These are phyloP conservation scores for Cryptococcus sp. DNA, from an alignment of 1,284 basidiomycete species.

Conservation along the genomic window DNA sequence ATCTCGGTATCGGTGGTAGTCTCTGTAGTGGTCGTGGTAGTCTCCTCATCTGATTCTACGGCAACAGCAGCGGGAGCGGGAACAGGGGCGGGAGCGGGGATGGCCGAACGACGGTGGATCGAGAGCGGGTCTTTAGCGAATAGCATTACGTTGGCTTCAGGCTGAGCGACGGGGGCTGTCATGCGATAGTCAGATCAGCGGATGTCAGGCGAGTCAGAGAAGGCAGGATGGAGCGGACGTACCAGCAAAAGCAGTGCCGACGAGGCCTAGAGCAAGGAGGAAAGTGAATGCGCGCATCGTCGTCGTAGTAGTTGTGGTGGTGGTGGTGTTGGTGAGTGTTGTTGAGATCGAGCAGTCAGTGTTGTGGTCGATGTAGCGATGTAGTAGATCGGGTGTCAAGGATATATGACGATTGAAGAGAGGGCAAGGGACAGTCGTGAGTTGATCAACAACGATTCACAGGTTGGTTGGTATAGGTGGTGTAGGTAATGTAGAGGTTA, in stretches of 20 bases:
- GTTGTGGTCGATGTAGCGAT: neutral
- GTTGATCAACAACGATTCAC: too few species aligned
- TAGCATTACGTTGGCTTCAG: slow-evolving; percentile 5
- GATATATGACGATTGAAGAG: too few species aligned
- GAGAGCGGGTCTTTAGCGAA: slow-evolving; percentile 30
- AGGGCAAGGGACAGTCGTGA: too few species aligned
- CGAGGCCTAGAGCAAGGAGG: slow-evolving; percentile 23
- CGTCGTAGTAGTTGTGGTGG: neutral
- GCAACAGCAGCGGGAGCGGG: neutral
- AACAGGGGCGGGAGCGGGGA: slow-evolving; percentile 11
- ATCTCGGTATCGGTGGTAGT: slow-evolving; percentile 9
- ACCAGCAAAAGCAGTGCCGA: slow-evolving; percentile 25
- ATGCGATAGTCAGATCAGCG: neutral
- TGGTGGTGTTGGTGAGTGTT: neutral
- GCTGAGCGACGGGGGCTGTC: neutral
- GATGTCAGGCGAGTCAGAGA: neutral
- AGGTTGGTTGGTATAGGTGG: too few species aligned
- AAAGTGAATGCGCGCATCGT: slow-evolving; percentile 25
- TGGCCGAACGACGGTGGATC: slow-evolving; percentile 23
- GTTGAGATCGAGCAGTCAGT: neutral
- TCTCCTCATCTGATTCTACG: neutral
- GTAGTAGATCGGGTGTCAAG: too few species aligned
- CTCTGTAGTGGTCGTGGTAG: neutral
- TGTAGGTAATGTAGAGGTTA: too few species aligned
- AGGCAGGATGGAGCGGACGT: slow-evolving; percentile 2